phyloP scores from a whole-genome alignment of 176 grass and related monocot species.

The Tillandsia fasciculata region DNA sequence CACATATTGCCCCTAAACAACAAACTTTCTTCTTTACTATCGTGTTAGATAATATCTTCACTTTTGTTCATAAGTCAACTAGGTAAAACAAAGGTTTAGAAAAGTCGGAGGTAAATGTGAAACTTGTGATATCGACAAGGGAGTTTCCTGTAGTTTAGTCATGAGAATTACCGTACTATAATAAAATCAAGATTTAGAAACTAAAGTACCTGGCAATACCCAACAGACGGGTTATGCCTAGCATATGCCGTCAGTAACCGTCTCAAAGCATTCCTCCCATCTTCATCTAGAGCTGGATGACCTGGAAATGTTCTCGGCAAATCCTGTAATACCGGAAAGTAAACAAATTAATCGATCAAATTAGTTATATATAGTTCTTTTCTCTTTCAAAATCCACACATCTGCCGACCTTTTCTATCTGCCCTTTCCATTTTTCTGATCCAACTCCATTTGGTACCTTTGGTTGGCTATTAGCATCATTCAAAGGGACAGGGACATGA shows the following conservation, averaged over 20 bases:
- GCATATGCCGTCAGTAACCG: constrained; percentile 95
- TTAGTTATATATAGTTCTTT: background rate
- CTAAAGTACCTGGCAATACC: constrained; percentile 82
- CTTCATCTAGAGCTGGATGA: constrained; percentile 87
- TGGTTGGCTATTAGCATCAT: constrained; percentile 33
- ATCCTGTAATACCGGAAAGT: constrained; percentile 38
- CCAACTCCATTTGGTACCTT: constrained; percentile 32
- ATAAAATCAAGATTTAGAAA: constrained; percentile 1
- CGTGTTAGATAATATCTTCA: too few species aligned
- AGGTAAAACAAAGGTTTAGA: too few species aligned
- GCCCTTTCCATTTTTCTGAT: constrained; percentile 84
- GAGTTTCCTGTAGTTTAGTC: background rate
- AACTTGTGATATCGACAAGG: too few species aligned
- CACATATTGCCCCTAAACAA: too few species aligned
- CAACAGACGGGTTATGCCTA: constrained; percentile 94
- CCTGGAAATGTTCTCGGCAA: constrained; percentile 99
- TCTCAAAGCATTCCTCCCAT: constrained; percentile 96
- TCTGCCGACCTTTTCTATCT: constrained; percentile 87
- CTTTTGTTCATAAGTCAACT: too few species aligned
- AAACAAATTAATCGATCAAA: constrained; percentile 4
- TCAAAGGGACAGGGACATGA: constrained; percentile 10
- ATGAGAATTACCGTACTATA: constrained; percentile 3
- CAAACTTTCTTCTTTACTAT: too few species aligned
- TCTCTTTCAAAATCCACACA: background rate
- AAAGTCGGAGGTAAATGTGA: too few species aligned